Evolutionary conservation across 441 rosid genomes (phyloP).

Genomic region (Omphalea diandra): DNA sequence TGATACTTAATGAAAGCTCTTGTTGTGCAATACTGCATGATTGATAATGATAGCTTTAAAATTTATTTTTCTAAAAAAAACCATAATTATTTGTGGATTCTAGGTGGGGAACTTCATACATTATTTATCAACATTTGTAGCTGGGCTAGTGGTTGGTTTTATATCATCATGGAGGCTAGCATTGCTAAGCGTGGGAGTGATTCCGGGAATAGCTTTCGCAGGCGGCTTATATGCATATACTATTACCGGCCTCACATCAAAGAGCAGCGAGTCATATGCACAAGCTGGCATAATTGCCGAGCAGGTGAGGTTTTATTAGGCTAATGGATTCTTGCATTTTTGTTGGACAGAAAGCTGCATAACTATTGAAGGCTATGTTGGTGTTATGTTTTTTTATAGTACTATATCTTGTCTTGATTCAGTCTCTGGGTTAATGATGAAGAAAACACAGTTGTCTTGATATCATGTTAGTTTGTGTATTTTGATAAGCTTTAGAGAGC

Average conservation of each 20-base stretch:
- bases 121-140: conserved; percentile 90
- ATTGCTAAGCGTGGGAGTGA: conserved; percentile 87
- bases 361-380: conserved; percentile 5
- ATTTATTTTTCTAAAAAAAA: background rate
- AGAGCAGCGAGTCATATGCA: conserved; percentile 97
- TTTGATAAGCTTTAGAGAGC: conserved; percentile 25
- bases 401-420: conserved; percentile 13
- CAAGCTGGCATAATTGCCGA: conserved; percentile 96
- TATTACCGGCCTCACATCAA: conserved; percentile 93
- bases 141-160: conserved; percentile 98
- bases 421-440: conserved; percentile 17
- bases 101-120: conserved; percentile 99
- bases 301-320: conserved; percentile 63
- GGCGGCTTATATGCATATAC: conserved; percentile 98
- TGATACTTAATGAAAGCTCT: background rate
- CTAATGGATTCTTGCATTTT: conserved; percentile 2
- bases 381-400: conserved; percentile 1
- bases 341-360: background rate
- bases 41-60: background rate
- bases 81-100: background rate
- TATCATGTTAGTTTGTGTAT: conserved; percentile 20
- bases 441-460: conserved; percentile 24
- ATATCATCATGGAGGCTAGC: conserved; percentile 99
- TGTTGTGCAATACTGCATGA: background rate
- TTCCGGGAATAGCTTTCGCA: conserved; percentile 98